These are phyloP conservation scores for Termitomyces sp. DNA, from an alignment of 768 basidiomycete genomes.

Conservation along the genomic window DNA sequence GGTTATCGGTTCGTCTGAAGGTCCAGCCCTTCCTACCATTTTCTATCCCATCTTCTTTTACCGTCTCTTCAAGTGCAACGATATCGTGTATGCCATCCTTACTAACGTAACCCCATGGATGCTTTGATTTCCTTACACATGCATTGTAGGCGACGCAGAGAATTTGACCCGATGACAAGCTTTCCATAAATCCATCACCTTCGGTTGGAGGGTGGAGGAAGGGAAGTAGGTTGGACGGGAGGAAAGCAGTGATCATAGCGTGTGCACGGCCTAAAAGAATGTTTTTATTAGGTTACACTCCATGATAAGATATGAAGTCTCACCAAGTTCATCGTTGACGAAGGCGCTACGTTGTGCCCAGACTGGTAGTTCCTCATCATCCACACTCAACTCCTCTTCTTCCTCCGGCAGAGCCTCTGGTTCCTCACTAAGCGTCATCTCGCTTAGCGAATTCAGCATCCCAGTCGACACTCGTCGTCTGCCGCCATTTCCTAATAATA, in stretches of 20 bases:
- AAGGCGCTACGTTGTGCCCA: slow-evolving; percentile 73
- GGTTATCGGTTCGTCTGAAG: slow-evolving; percentile 82
- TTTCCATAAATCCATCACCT: slow-evolving; percentile 44
- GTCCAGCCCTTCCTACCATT: slow-evolving; percentile 68
- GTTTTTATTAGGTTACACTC: background rate
- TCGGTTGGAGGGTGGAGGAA: slow-evolving; percentile 31
- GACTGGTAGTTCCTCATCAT: slow-evolving; percentile 69
- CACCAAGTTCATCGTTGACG: slow-evolving; percentile 55
- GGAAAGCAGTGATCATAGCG: slow-evolving; percentile 54
- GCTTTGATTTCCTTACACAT: slow-evolving; percentile 73
- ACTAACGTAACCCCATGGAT: slow-evolving; percentile 88
- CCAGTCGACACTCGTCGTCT: slow-evolving; percentile 60
- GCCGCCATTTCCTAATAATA: slow-evolving; percentile 22
- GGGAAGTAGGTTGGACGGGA: slow-evolving; percentile 54
- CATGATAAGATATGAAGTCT: slow-evolving; percentile 18
- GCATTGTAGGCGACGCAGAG: slow-evolving; percentile 81
- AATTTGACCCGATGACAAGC: slow-evolving; percentile 72
- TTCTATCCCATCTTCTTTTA: slow-evolving; percentile 33
- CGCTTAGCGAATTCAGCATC: slow-evolving; percentile 51
- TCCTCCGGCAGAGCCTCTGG: slow-evolving; percentile 50
- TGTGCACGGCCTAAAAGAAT: slow-evolving; percentile 55
- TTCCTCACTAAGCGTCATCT: slow-evolving; percentile 50
- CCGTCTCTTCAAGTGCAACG: slow-evolving; percentile 55
- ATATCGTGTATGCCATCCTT: slow-evolving; percentile 79
- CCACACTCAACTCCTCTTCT: slow-evolving; percentile 43